Conservation (phyloP, 2,329 filamentous ascomycete genomes). For the Chrysosphaeria jannelii region DNA sequence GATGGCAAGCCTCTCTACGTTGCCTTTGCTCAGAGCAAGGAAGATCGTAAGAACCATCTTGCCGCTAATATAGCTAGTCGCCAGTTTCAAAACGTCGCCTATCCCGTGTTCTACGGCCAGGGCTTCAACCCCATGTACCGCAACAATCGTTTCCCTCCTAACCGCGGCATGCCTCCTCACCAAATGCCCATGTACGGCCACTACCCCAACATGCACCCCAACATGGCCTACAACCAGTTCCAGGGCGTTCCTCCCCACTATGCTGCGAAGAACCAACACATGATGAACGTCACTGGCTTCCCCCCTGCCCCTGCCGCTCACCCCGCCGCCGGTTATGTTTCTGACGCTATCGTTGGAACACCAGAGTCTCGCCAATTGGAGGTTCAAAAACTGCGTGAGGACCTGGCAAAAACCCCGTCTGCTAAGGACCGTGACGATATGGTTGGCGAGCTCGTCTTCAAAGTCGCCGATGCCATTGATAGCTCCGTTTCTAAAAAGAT, state of each 20-base stretch:
- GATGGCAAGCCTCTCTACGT: conserved; percentile 93
- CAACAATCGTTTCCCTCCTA: conserved; percentile 51
- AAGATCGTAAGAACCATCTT: conserved; percentile 96
- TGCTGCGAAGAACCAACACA: no score
- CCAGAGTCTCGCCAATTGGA: no score
- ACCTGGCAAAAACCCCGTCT: conserved; percentile 12
- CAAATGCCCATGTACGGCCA: conserved; percentile 54
- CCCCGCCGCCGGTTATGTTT: conserved; percentile 5
- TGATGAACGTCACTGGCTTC: conserved; percentile 23
- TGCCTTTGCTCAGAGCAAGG: conserved; percentile 93
- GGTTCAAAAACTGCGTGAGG: conserved; percentile 7
- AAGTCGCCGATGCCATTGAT: conserved; percentile 89
- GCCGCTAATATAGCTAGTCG: conserved; percentile 97
- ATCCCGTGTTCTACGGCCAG: conserved; percentile 60
- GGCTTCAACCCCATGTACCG: conserved; percentile 91
- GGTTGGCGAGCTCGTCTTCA: conserved; percentile 89
- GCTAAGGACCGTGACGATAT: conserved; percentile 90
- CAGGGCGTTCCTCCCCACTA: no score
- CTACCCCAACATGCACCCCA: conserved; percentile 30
- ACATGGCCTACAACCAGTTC: no score
- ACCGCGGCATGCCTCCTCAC: conserved; percentile 34
- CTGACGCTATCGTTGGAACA: no score
- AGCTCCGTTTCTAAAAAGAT: conserved; percentile 95
- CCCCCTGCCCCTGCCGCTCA: conserved; percentile 20
- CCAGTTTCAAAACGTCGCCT: conserved; percentile 91